Base-by-base conservation (phyloP, 2,329 filamentous ascomycete genomes). In the Delphinella strobiligena region DNA sequence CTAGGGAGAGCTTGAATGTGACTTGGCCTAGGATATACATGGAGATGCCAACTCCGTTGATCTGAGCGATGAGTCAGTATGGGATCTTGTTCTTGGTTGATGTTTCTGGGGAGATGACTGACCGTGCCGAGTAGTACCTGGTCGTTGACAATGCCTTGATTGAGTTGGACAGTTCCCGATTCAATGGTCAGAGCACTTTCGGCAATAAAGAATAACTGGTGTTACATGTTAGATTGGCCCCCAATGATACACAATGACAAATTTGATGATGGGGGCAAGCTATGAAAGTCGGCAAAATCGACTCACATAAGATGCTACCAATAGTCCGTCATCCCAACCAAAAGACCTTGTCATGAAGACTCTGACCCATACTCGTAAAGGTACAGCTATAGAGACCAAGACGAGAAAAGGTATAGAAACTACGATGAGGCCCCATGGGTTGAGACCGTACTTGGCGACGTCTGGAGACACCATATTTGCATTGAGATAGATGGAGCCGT, bases 1-100 rank as follows among this genome's bases (percentile, higher is more conserved):
- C 40, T n/a, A 45, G 29, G 11, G 34, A 32, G n/a, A 42, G 35
- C 22, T 45, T 45, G 40, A 45, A 39, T 14, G 40, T 39, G 12
- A 38, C 29, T 24, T 45, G 43, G 22, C 42, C 40, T 11, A 45
- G 17, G 9, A 45, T 34, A 15, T 45, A 45, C 4, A 36, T 27
- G 5, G 38, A 7, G 10, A 41, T 45, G 11, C 32, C 34, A 1
- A 35, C 16, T 5, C 42, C 22, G n/a, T 35, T 38, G 10, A 40
- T 29, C 37, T 40, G n/a, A 14, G n/a, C 24, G 24, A 12, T 29
- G 24, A 29, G 24, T 12, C 24, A 29, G 7, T 7, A 29, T 29
- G 7, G 7, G 24, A 12, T 12, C 19, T 18, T 7, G 18, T 3
- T n/a, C 10, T 8, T 19, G 24, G 22, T 36, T 10, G 31, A 19